phyloP scores from a whole-genome alignment of 257 asterid species.

The Nicotiana paniculata region DNA sequence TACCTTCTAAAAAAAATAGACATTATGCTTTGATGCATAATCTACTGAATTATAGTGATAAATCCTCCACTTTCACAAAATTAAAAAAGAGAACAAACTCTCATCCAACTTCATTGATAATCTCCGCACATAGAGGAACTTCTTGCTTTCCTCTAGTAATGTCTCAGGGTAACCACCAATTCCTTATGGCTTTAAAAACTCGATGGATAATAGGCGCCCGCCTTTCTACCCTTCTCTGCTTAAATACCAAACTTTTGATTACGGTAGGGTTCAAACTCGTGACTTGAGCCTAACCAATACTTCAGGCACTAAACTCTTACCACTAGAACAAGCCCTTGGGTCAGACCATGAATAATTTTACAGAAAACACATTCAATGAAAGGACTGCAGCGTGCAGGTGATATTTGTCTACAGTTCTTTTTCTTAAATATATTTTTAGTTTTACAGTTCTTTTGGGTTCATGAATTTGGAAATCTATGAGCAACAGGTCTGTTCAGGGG shows the following conservation, averaged over 20 bases:
- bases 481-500: neutral
- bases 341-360: neutral
- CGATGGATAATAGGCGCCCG: neutral
- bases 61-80: neutral
- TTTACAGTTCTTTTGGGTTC: neutral
- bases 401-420: neutral
- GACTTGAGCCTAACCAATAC: neutral
- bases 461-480: neutral
- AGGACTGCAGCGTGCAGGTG: neutral
- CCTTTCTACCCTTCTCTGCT: neutral
- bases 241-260: neutral
- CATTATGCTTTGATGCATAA: neutral
- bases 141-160: neutral
- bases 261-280: neutral
- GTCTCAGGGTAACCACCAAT: neutral
- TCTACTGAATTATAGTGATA: neutral
- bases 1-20: too few species aligned
- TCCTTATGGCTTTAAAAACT: neutral
- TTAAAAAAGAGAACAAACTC: neutral
- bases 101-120: neutral
- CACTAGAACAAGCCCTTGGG: neutral
- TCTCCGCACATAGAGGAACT: neutral
- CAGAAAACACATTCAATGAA: neutral
- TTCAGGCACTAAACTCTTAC: neutral
- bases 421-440: fast-evolving